A percentile compares a stretch with the other conserved stretches of the same genome.
Evolutionary conservation across 208 protist species (phyloP).

Genomic region (Crithidia fasciculata): DNA sequence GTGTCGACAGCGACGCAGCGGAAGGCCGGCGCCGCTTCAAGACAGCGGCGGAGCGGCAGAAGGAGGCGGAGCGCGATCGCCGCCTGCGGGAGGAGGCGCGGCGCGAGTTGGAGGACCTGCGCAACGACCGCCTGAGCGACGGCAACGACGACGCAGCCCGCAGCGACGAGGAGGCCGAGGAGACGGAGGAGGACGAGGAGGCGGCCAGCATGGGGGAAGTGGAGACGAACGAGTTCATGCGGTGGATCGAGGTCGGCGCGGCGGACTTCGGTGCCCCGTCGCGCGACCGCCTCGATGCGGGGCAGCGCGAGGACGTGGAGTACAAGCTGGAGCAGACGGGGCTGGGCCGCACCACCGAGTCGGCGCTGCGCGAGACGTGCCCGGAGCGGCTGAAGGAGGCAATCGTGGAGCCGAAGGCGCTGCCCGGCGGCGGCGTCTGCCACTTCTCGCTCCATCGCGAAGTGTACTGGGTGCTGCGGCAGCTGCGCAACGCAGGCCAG

Average conservation of each 20-base stretch:
- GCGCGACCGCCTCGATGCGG: constrained; percentile 4
- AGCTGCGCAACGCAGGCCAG: constrained; percentile 75
- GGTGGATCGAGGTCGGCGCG: constrained; percentile 65
- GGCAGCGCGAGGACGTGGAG: constrained; percentile 48
- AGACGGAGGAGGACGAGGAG: constrained; percentile 48
- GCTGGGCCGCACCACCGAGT: constrained; percentile 48
- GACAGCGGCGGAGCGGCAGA: constrained; percentile 64
- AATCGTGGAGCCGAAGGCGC: constrained; percentile 39
- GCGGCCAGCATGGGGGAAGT: constrained; percentile 36
- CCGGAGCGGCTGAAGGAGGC: constrained; percentile 72
- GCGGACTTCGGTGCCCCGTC: constrained; percentile 16
- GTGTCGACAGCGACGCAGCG: constrained; percentile 3
- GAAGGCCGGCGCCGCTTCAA: constrained; percentile 33
- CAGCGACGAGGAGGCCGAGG: constrained; percentile 30
- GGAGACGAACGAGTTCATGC: constrained; percentile 64
- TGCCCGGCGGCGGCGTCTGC: constrained; percentile 63
- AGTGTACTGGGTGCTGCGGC: constrained; percentile 84
- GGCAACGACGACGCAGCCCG: constrained; percentile 7
- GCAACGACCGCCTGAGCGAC: constrained; percentile 33
- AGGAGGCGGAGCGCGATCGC: constrained; percentile 56
- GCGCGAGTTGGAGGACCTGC: constrained; percentile 53
- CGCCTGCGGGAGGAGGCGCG: constrained; percentile 52
- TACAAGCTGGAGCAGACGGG: constrained; percentile 74
- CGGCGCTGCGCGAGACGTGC: constrained; percentile 46
- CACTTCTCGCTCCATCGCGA: constrained; percentile 62